Evolutionary conservation across 208 protist species (phyloP), one percentile per base, ranked within the genome.

Genomic region (Novymonas esmeraldas): DNA sequence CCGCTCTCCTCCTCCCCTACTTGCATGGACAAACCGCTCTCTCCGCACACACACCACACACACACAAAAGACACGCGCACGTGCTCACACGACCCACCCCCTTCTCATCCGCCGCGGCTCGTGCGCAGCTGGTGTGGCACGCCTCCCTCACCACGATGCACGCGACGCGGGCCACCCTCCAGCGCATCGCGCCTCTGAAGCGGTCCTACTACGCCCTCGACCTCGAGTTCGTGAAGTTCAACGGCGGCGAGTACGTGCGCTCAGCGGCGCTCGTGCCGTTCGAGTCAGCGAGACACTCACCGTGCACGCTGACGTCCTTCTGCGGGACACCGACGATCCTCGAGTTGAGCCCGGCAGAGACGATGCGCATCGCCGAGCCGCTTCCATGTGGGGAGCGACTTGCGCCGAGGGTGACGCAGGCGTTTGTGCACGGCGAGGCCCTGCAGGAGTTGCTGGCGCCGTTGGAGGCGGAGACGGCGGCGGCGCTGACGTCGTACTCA

Each of bases 201-300:
- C 34, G 45, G 7, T 42, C 38, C 33, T 64, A 24, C 24, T 72
- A 90, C 20, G 89, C 85, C 7, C 51, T 89, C 0, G 89, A 94
- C 56, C 42, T 88, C 16, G 85, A 94, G 76, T 94, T 92, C 71
- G 41, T 94, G 39, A 92, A 89, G 77, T 87, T 70, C 26, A 39
- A 73, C 42, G 72, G 79, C 10, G 26, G 26, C 22, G 52, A 77
- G 4, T 76, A 82, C 48, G 78, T 78, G 0, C 79, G 89, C 0
- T 74, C 84, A 24, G 72, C 81, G 3, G 89, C 83, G 3, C 82
- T 94, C 51, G 89, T 94, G 0, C 85, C 89, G 0, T 92, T 94
- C 29, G 29, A 56, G 10, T n/a, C n/a, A n/a, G n/a, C n/a, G n/a
- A n/a, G n/a, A n/a, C n/a, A n/a, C n/a, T n/a, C n/a, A n/a, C n/a